A percentile compares a stretch with the other conserved stretches of the same genome.
Evolutionary conservation across 2,329 filamentous ascomycete species (phyloP).

Genomic region (Fusarium musae): DNA sequence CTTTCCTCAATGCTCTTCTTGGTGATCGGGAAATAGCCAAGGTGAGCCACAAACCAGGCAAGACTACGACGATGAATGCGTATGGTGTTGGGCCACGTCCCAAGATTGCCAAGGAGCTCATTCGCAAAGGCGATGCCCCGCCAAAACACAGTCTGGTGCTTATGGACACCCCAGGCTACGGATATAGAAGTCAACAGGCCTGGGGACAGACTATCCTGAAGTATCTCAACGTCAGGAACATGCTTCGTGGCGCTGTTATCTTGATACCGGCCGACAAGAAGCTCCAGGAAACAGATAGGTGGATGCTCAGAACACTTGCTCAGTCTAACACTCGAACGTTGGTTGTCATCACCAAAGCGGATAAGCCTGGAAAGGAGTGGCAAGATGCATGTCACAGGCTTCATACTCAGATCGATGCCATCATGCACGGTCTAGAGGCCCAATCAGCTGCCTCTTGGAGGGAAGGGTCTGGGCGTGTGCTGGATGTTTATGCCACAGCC

Average conservation of each 20-base stretch:
- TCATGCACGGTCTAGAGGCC: conserved; percentile 41
- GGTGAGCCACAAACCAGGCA: conserved; percentile 62
- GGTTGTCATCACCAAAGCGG: conserved; percentile 67
- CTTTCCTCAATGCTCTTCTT: conserved; percentile 84
- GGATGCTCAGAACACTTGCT: conserved; percentile 60
- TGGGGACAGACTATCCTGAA: conserved; percentile 65
- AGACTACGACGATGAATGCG: conserved; percentile 65
- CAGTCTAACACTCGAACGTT: conserved; percentile 57
- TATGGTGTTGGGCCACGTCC: conserved; percentile 63
- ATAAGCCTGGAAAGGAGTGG: conserved; percentile 56
- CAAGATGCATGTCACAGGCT: conserved; percentile 41
- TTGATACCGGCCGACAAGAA: conserved; percentile 65
- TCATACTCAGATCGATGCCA: conserved; percentile 43
- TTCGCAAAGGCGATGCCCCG: conserved; percentile 51
- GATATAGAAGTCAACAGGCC: conserved; percentile 56
- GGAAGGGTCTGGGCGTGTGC: conserved; percentile 44
- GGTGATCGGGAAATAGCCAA: conserved; percentile 60
- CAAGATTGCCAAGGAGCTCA: conserved; percentile 41
- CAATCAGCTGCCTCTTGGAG: conserved; percentile 44
- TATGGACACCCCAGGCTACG: conserved; percentile 64
- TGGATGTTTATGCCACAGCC: conserved; percentile 51
- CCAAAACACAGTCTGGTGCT: conserved; percentile 61
- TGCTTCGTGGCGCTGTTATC: conserved; percentile 63
- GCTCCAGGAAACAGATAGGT: conserved; percentile 59
- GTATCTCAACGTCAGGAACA: conserved; percentile 60